Evolutionary conservation across 2,329 filamentous ascomycete species (phyloP).

Genomic region (Raffaelea arxii): DNA sequence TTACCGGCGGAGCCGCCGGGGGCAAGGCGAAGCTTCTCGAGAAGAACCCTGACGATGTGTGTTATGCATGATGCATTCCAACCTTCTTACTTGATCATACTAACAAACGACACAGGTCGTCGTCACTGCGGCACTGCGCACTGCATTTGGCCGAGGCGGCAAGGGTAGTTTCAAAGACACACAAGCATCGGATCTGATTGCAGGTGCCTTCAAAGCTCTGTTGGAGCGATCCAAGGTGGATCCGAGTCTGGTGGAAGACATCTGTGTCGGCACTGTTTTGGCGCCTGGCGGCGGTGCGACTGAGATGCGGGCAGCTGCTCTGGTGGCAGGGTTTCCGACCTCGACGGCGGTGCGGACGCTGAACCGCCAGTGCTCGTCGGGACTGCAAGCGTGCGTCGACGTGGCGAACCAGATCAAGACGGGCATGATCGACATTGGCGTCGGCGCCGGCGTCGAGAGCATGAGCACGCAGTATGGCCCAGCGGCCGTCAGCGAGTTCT

Average conservation of each 20-base stretch:
- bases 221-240: conserved; percentile 82
- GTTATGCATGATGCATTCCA: too few species aligned
- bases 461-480: conserved; percentile 93
- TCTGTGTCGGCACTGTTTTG: conserved; percentile 84
- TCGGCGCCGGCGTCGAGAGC: conserved; percentile 92
- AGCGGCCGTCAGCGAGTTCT: conserved; percentile 83
- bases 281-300: conserved; percentile 90
- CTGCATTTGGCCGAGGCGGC: conserved; percentile 84
- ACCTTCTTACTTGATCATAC: neutral
- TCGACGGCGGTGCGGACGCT: conserved; percentile 74
- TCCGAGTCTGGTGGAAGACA: conserved; percentile 79
- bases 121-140: conserved; percentile 84
- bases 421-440: conserved; percentile 91
- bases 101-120: conserved; percentile 53
- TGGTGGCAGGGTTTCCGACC: conserved; percentile 86
- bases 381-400: conserved; percentile 85
- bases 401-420: conserved; percentile 84
- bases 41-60: conserved; percentile 61
- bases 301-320: conserved; percentile 85
- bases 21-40: conserved; percentile 48
- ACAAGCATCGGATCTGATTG: conserved; percentile 72
- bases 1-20: conserved; percentile 34
- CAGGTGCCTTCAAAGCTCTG: conserved; percentile 71
- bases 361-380: conserved; percentile 91
- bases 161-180: conserved; percentile 97